Conservation (phyloP, 805 yeast genomes). For the Sugiyamaella smithiae region DNA sequence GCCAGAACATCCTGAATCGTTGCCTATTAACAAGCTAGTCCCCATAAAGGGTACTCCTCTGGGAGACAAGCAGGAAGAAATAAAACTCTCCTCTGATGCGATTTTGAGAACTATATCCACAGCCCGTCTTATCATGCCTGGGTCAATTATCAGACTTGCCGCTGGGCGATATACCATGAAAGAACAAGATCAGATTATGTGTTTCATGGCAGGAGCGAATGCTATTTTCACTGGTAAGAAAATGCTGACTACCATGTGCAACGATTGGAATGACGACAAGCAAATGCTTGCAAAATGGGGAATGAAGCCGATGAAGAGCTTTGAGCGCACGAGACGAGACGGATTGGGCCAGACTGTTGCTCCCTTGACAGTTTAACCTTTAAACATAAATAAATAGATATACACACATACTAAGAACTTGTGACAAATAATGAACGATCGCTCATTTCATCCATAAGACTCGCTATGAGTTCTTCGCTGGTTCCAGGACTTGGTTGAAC, state of each 20-base stretch:
- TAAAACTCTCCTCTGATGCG: slow-evolving; percentile 53
- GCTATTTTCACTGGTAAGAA: slow-evolving; percentile 79
- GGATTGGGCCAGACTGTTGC: too few species aligned
- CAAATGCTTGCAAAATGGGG: slow-evolving; percentile 72
- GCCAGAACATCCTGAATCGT: slow-evolving; percentile 72
- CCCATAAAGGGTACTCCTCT: slow-evolving; percentile 78
- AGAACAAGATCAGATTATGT: slow-evolving; percentile 68
- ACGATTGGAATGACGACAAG: slow-evolving; percentile 80
- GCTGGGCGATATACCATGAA: slow-evolving; percentile 83
- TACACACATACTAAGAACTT: neutral
- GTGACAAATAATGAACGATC: neutral
- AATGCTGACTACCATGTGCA: slow-evolving; percentile 80
- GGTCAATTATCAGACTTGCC: slow-evolving; percentile 65
- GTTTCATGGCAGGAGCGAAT: slow-evolving; percentile 75
- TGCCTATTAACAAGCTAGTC: slow-evolving; percentile 78
- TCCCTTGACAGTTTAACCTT: too few species aligned
- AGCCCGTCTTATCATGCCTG: slow-evolving; percentile 73
- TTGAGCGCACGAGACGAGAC: slow-evolving; percentile 10
- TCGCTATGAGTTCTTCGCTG: neutral
- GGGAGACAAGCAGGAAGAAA: slow-evolving; percentile 43
- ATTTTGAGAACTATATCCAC: slow-evolving; percentile 70
- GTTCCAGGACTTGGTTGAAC: neutral
- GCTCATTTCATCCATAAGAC: neutral
- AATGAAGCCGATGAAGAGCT: slow-evolving; percentile 26
- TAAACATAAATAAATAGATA: neutral